A percentile compares a stretch with the other conserved stretches of the same genome.
Conservation (phyloP, 2,329 filamentous ascomycete genomes). For the Fusarium annulatum region DNA sequence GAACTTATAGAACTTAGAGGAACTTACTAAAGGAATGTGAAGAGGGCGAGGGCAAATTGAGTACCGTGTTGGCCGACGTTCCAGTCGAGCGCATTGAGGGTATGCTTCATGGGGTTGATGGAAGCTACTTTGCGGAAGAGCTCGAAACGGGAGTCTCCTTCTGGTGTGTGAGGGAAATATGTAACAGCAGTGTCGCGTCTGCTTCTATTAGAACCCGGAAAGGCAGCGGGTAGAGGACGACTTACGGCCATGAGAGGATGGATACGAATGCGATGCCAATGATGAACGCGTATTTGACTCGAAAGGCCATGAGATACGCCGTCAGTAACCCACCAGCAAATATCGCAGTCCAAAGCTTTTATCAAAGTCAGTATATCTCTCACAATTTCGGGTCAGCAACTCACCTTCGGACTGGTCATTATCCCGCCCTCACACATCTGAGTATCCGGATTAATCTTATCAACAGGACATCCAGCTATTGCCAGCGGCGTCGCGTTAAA, state of each 20-base stretch:
- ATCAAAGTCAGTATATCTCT: not conserved
- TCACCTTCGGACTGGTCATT: constrained; percentile 37
- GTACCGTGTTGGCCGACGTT: constrained; percentile 70
- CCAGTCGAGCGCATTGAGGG: constrained; percentile 76
- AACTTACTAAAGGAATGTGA: constrained; percentile 72
- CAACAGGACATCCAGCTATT: constrained; percentile 71
- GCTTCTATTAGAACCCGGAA: not conserved
- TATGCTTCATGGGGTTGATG: constrained; percentile 77
- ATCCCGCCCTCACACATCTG: constrained; percentile 37
- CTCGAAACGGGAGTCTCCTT: constrained; percentile 75
- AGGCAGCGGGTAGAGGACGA: not conserved
- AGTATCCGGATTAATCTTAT: constrained; percentile 19
- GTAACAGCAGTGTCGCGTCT: constrained; percentile 70
- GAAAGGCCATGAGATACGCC: constrained; percentile 79
- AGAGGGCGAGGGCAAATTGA: constrained; percentile 78
- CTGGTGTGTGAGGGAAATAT: constrained; percentile 76
- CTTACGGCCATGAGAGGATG: constrained; percentile 83
- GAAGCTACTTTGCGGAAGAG: constrained; percentile 85
- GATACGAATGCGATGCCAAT: constrained; percentile 81
- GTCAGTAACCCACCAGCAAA: constrained; percentile 82
- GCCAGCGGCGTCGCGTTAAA: constrained; percentile 70
- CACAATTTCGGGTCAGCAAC: fast-evolving
- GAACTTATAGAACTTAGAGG: too few relatives aligned
- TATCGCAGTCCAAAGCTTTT: constrained; percentile 78
- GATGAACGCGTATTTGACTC: constrained; percentile 84